Percentiles rank a stretch among this genome's conserved stretches.
Conservation (phyloP, 1,284 basidiomycete genomes). For the Mycena sp. region DNA sequence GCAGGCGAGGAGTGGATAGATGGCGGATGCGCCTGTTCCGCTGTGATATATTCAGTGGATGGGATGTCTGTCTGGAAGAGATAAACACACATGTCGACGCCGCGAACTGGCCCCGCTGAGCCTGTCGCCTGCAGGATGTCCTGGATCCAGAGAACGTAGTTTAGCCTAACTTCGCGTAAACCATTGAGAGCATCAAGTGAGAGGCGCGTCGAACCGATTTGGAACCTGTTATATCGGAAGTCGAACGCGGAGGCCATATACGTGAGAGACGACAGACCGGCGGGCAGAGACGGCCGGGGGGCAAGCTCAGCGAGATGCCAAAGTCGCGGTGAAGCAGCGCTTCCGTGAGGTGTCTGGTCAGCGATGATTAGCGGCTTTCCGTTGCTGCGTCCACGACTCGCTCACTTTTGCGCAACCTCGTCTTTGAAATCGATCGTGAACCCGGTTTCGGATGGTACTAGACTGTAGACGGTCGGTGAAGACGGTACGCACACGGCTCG, state of each 20-base stretch:
- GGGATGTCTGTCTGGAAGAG: neutral
- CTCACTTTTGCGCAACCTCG: conserved; percentile 72
- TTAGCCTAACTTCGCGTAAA: conserved; percentile 59
- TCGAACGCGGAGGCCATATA: too few relatives aligned
- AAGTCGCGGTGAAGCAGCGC: conserved; percentile 84
- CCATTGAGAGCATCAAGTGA: neutral
- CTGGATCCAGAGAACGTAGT: conserved; percentile 78
- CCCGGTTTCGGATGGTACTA: conserved; percentile 46
- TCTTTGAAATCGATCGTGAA: conserved; percentile 79
- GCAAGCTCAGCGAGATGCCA: conserved; percentile 66
- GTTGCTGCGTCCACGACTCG: neutral
- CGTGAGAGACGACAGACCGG: conserved; percentile 68
- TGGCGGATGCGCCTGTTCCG: conserved; percentile 91
- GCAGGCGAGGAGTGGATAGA: conserved; percentile 87
- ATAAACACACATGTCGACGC: conserved; percentile 62
- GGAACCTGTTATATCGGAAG: too few relatives aligned
- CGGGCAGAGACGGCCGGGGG: conserved; percentile 83
- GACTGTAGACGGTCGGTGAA: conserved; percentile 33
- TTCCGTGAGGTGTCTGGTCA: conserved; percentile 73
- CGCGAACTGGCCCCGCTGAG: conserved; percentile 40
- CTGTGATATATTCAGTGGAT: conserved; percentile 50
- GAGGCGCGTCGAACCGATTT: too few relatives aligned
- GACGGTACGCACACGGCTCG: neutral
- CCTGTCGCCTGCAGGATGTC: conserved; percentile 54
- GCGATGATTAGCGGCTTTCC: neutral